phyloP scores from a whole-genome alignment of 2,329 filamentous ascomycete genomes.

The Epichloe glyceriae region DNA sequence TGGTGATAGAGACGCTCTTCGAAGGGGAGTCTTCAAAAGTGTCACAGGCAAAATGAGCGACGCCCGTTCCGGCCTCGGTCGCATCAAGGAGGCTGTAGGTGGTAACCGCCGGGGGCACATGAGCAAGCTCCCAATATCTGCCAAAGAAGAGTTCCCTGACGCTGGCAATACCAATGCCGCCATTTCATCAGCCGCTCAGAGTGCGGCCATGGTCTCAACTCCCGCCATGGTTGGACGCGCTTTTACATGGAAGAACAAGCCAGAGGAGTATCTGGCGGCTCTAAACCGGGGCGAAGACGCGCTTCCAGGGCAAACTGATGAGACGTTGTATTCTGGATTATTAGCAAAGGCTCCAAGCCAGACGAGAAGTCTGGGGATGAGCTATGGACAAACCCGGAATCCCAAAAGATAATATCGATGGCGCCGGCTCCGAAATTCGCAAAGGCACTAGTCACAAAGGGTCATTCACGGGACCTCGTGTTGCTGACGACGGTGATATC shows the following conservation, averaged over 20 bases:
- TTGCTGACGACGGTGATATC: constrained; percentile 46
- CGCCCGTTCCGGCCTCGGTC: constrained; percentile 67
- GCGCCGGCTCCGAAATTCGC: constrained; percentile 28
- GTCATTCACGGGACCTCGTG: constrained; percentile 45
- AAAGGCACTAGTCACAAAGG: constrained; percentile 29
- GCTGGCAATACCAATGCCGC: constrained; percentile 8
- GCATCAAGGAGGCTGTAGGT: constrained; percentile 77
- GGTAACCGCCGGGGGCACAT: constrained; percentile 39
- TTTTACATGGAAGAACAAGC: constrained; percentile 53
- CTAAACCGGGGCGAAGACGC: constrained; percentile 25
- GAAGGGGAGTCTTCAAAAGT: constrained; percentile 61
- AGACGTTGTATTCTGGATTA: constrained; percentile 14
- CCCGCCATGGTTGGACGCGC: constrained; percentile 32
- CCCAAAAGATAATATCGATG: constrained; percentile 14
- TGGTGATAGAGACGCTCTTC: constrained; percentile 43
- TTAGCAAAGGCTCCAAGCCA: constrained; percentile 14
- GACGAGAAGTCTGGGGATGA: constrained; percentile 13
- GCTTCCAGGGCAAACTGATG: constrained; percentile 12
- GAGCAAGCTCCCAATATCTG: constrained; percentile 34
- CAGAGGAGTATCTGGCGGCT: constrained; percentile 40
- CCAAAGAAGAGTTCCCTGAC: constrained; percentile 39
- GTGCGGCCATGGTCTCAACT: constrained; percentile 19
- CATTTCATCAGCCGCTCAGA: constrained; percentile 8
- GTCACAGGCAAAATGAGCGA: constrained; percentile 70
- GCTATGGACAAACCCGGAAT: constrained; percentile 9